Percentiles rank a stretch among this genome's conserved stretches.
These are phyloP conservation scores for Picea glauca DNA, from an alignment of 75 land plant genomes.

Conservation along the genomic window DNA sequence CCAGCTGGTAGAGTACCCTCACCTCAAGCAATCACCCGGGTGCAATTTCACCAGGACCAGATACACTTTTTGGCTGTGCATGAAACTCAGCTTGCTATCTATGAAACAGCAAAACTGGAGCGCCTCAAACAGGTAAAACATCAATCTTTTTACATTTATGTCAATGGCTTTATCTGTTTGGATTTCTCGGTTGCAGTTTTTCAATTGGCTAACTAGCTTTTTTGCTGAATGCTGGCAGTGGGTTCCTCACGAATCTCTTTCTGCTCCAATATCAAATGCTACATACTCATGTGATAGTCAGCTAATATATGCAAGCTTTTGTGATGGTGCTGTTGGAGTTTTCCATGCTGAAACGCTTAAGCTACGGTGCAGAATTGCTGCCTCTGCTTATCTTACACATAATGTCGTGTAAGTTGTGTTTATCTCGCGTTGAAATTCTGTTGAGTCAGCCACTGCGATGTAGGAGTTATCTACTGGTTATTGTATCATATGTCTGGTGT, in stretches of 20 bases:
- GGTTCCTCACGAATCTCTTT: slow-evolving; percentile 26
- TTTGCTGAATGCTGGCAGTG: slow-evolving; percentile 25
- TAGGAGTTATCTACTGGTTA: slow-evolving; percentile 2
- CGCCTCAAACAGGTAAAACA: slow-evolving; percentile 33
- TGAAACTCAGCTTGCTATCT: slow-evolving; percentile 58
- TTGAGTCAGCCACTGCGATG: not conserved
- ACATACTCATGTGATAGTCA: slow-evolving; percentile 56
- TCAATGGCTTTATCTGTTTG: not conserved
- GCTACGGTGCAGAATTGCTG: slow-evolving; percentile 46
- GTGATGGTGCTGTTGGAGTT: slow-evolving; percentile 41
- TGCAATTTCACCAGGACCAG: slow-evolving; percentile 60
- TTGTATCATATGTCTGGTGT: not conserved
- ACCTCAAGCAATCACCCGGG: slow-evolving; percentile 25
- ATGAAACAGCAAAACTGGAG: slow-evolving; percentile 42
- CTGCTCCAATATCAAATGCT: slow-evolving; percentile 43
- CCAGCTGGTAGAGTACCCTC: slow-evolving; percentile 24
- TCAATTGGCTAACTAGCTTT: not conserved
- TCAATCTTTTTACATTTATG: not conserved
- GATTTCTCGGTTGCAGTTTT: not conserved
- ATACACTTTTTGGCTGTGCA: slow-evolving; percentile 48
- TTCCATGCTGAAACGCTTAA: slow-evolving; percentile 47
- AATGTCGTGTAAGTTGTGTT: slow-evolving; percentile 29
- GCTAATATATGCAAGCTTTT: slow-evolving; percentile 37
- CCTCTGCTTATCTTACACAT: slow-evolving; percentile 42
- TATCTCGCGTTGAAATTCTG: not conserved